Conservation (phyloP, 495 filamentous ascomycete species). For the Penicillium lividum region DNA sequence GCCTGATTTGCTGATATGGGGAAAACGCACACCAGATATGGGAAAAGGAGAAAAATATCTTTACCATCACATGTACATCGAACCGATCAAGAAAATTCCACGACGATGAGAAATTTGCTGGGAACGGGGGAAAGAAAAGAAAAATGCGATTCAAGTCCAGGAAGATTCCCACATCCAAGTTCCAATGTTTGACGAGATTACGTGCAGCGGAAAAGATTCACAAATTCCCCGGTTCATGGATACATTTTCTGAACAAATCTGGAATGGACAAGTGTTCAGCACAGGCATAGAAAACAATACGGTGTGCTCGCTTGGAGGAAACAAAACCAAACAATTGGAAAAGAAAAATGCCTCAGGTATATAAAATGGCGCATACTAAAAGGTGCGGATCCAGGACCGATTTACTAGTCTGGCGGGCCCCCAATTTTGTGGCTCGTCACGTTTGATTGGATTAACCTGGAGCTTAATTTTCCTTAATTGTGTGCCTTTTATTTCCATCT, state of each 20-base stretch:
- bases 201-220: not conserved
- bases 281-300: not conserved
- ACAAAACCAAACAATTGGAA: constrained; percentile 21
- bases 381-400: not conserved
- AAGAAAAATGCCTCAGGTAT: constrained; percentile 32
- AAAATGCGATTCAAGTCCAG: too few species aligned
- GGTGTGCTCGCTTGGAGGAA: constrained; percentile 1
- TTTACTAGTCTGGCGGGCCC: not conserved
- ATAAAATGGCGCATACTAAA: constrained; percentile 30
- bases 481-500: not conserved
- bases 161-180: too few species aligned
- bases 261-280: not conserved
- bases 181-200: not conserved
- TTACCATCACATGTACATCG: too few species aligned
- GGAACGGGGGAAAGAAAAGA: too few species aligned
- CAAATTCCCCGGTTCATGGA: not conserved
- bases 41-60: too few species aligned
- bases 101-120: too few species aligned
- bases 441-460: constrained; percentile 17
- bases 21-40: too few species aligned
- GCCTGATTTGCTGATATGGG: too few species aligned
- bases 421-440: not conserved
- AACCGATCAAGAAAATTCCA: too few species aligned
- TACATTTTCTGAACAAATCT: not conserved
- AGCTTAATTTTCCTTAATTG: constrained; percentile 24